Evolutionary conservation across 768 basidiomycete genomes (phyloP), one percentile per base, ranked within the genome.

Genomic region (Rossbeevera mucosa): DNA sequence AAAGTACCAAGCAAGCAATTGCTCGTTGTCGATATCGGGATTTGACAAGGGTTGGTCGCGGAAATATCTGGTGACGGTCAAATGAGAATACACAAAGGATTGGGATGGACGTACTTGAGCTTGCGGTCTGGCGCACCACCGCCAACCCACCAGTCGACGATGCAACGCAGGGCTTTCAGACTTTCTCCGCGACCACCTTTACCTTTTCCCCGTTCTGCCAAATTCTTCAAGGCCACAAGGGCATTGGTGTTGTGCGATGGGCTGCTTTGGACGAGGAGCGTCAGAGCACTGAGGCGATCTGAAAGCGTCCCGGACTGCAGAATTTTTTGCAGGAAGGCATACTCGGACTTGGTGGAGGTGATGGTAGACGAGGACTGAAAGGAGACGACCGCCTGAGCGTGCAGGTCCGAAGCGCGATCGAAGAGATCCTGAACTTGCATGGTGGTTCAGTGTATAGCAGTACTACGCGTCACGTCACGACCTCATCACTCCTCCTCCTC

Each of bases 141-240:
- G 28, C 93, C 94, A 43, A 88, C 80, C 92, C 94, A 96, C 94
- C 95, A 97, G 79, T 98, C 95, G 28, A 91, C 85, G 52, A 99
- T 77, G 55, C 94, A 95, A 40, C 94, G 78, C 50, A 95, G 65
- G 3, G 94, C 94, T 58, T 94, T 93, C 41, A 96, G 67, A 59
- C 88, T 85, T 73, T 97, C 94, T 47, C 94, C 94, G n/a, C 94
- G 78, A 3, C 91, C 91, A 36, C 91, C 92, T 61, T 91, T 91
- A 0, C 85, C 86, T 54, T 86, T 83, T 0, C 86, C 86, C 30
- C 79, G 72, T 63, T 89, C 88, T 1, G 88, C 82, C 86, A 95
- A 85, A 3, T 70, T 71, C 64, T 82, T 82, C 50, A 97, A 69
- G 2, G 77, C 79, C 51, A 91, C 90, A 47, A 96, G 71, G 0